Conservation (phyloP, 1,139 yeast genomes). For the Yamadazyma taylorii region DNA sequence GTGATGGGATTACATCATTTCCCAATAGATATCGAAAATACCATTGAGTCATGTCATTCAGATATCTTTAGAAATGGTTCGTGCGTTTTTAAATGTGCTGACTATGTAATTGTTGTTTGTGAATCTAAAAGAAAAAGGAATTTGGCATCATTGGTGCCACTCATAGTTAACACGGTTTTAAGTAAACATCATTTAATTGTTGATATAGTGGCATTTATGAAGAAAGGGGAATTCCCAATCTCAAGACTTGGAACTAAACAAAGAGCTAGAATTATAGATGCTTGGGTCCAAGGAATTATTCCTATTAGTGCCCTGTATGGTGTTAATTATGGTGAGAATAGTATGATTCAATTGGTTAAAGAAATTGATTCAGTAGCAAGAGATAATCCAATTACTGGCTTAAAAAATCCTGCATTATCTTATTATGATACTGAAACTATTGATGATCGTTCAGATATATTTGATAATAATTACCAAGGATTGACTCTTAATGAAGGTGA, state of each 20-base stretch:
- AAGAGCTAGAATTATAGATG: constrained; percentile 65
- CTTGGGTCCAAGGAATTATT: constrained; percentile 51
- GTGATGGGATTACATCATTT: constrained; percentile 89
- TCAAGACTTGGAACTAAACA: constrained; percentile 77
- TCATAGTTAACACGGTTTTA: constrained; percentile 74
- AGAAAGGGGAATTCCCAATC: constrained; percentile 61
- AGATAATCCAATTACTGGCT: constrained; percentile 44
- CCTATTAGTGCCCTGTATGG: constrained; percentile 47
- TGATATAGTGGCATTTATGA: constrained; percentile 82
- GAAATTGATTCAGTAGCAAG: constrained; percentile 47
- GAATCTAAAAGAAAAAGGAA: constrained; percentile 57
- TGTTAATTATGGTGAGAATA: constrained; percentile 66
- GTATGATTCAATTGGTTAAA: constrained; percentile 54
- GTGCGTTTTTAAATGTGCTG: constrained; percentile 82
- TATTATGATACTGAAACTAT: constrained; percentile 36
- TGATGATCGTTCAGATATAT: constrained; percentile 28
- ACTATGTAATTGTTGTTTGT: constrained; percentile 74
- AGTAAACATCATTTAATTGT: constrained; percentile 83
- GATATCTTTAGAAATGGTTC: constrained; percentile 59
- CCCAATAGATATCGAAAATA: constrained; percentile 77
- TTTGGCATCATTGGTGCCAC: constrained; percentile 77
- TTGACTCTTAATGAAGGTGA: constrained; percentile 28
- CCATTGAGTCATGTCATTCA: constrained; percentile 67
- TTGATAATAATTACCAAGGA: constrained; percentile 31
- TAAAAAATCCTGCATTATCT: constrained; percentile 45